Evolutionary conservation across 2,329 filamentous ascomycete genomes (phyloP).

Genomic region (Dactylonectria macrodidyma): DNA sequence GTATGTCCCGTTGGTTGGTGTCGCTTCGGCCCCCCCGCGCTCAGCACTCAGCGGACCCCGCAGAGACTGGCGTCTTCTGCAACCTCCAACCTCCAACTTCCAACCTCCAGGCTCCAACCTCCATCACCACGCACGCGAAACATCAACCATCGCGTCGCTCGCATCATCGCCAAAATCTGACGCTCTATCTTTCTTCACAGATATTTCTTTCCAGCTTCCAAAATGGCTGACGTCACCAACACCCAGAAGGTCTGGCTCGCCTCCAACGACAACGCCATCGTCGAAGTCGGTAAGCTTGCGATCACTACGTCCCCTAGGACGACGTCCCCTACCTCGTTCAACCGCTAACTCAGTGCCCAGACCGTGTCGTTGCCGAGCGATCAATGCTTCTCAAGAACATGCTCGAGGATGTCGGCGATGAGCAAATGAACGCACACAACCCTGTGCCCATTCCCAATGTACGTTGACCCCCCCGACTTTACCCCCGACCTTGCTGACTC

Average conservation of each 20-base stretch:
- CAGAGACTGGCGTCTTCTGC: conserved; percentile 42
- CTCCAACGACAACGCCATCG: conserved; percentile 66
- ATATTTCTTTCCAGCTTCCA: conserved; percentile 32
- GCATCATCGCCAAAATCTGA: conserved; percentile 1
- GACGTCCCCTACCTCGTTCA: conserved; percentile 15
- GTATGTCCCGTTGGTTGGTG: conserved; percentile 18
- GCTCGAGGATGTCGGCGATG: conserved; percentile 90
- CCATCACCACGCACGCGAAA: conserved; percentile 36
- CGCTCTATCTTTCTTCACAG: conserved; percentile 1
- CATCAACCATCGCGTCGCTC: conserved; percentile 25
- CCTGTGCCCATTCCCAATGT: conserved; percentile 92
- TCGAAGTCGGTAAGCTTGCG: conserved; percentile 62
- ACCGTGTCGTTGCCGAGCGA: conserved; percentile 88
- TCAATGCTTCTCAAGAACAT: conserved; percentile 98
- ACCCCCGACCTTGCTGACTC: conserved; percentile 35
- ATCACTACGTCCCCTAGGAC: conserved; percentile 24
- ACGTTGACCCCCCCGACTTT: conserved; percentile 47
- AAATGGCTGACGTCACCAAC: conserved; percentile 55
- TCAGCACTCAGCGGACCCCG: conserved; percentile 46
- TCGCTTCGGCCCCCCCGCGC: conserved; percentile 27
- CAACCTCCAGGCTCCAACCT: conserved; percentile 42
- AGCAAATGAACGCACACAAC: conserved; percentile 67
- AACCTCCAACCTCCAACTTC: conserved; percentile 42
- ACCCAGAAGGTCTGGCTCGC: conserved; percentile 63
- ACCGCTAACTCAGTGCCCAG: conserved; percentile 58